These are phyloP conservation scores for Ganoderma sinense DNA, from an alignment of 1,284 basidiomycete species.

Conservation along the genomic window DNA sequence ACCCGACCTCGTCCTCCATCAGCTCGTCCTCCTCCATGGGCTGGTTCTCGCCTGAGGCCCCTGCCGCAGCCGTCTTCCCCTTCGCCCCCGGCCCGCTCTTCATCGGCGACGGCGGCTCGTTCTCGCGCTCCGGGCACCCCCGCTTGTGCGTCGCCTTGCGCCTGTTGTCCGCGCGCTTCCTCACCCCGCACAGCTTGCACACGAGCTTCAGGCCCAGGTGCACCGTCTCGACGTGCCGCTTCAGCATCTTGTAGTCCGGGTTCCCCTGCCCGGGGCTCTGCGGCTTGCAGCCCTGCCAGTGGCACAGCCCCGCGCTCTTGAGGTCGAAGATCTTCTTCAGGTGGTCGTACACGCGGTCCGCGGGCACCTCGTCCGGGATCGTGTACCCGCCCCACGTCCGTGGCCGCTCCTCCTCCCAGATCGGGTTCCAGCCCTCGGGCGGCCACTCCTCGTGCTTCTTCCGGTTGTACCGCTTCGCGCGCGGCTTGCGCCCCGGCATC, in stretches of 20 bases:
- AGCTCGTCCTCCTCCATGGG: constrained; percentile 15
- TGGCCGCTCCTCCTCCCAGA: constrained; percentile 25
- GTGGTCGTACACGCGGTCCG: constrained; percentile 19
- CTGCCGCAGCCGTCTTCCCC: constrained; percentile 6
- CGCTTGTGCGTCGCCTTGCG: constrained; percentile 17
- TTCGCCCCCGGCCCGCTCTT: background rate
- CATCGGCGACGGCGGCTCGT: background rate
- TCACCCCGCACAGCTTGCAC: constrained; percentile 17
- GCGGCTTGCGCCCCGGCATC: constrained; percentile 15
- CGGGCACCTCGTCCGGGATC: constrained; percentile 20
- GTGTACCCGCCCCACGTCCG: constrained; percentile 17
- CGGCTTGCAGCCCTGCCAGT: constrained; percentile 22
- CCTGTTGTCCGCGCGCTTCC: constrained; percentile 22
- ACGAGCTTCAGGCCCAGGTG: constrained; percentile 19
- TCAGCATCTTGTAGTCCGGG: constrained; percentile 24
- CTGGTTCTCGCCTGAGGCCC: constrained; percentile 3
- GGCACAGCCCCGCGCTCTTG: constrained; percentile 5
- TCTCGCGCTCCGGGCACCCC: constrained; percentile 20
- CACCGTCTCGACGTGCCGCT: constrained; percentile 22
- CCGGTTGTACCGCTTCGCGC: constrained; percentile 24
- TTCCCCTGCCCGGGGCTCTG: constrained; percentile 2
- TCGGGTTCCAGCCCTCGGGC: constrained; percentile 18
- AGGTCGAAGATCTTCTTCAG: constrained; percentile 15
- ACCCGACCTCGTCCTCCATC: constrained; percentile 1
- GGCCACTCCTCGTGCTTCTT: constrained; percentile 21